Percentiles rank a stretch among this genome's conserved stretches.
These are phyloP conservation scores for Mycena latifolia DNA, from an alignment of 768 basidiomycete species.

Conservation along the genomic window DNA sequence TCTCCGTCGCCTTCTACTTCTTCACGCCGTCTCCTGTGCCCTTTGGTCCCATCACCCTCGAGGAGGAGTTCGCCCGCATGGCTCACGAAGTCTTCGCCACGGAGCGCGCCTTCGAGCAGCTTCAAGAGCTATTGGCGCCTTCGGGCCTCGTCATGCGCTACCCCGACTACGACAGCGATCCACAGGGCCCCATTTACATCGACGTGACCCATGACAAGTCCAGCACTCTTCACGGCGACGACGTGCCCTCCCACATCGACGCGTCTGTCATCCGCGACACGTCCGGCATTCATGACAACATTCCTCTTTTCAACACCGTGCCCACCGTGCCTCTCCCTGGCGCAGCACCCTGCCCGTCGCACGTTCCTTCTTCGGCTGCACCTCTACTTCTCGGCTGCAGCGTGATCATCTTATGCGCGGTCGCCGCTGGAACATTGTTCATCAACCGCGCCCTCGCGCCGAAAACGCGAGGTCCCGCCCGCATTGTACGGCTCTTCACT, in stretches of 20 bases:
- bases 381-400: background rate
- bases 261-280: background rate
- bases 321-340: background rate
- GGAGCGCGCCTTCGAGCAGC: background rate
- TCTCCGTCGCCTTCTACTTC: background rate
- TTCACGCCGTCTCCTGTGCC: background rate
- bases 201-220: background rate
- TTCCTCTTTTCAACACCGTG: no score
- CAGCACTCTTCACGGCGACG: no score
- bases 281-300: background rate
- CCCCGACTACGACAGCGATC: background rate
- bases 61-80: background rate
- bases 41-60: conserved; percentile 2
- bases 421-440: background rate
- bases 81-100: background rate
- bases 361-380: background rate
- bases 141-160: background rate
- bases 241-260: background rate
- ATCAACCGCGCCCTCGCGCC: background rate
- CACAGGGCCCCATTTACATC: background rate
- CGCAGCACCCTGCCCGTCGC: background rate
- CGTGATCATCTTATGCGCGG: background rate
- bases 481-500: background rate
- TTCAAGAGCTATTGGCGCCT: background rate
- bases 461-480: background rate